phyloP scores from a whole-genome alignment of 768 basidiomycete genomes.

The Harrya chromipes region DNA sequence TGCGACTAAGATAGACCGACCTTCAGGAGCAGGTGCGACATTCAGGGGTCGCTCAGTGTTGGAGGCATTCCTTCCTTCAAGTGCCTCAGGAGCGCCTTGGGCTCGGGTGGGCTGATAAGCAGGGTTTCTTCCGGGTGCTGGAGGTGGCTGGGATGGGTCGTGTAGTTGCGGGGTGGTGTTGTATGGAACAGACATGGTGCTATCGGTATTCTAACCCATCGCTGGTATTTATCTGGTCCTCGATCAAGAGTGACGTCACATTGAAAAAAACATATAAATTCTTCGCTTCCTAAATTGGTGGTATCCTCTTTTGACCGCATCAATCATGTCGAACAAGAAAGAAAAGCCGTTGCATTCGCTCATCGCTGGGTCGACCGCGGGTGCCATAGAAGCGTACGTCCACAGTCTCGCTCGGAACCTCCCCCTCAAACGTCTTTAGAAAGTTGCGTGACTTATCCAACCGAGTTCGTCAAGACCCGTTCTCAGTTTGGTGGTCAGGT shows the following conservation, averaged over 20 bases:
- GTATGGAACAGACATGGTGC: conserved; percentile 24
- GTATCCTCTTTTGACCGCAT: neutral
- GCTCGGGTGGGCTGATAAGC: no score
- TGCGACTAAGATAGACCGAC: conserved; percentile 11
- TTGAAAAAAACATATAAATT: no score
- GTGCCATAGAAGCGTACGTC: conserved; percentile 87
- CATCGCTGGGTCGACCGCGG: conserved; percentile 88
- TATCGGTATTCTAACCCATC: neutral
- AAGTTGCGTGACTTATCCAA: conserved; percentile 84
- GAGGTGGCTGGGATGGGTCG: conserved; percentile 46
- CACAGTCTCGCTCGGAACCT: neutral
- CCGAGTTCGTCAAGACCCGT: conserved; percentile 91
- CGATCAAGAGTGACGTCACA: conserved; percentile 15
- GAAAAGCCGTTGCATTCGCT: conserved; percentile 87
- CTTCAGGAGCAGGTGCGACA: conserved; percentile 36
- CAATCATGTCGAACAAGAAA: conserved; percentile 48
- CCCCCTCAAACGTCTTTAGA: conserved; percentile 36
- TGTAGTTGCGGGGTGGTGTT: conserved; percentile 43
- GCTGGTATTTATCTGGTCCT: conserved; percentile 13
- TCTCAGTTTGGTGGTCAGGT: conserved; percentile 88
- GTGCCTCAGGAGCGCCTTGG: neutral
- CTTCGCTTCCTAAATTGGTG: conserved; percentile 6
- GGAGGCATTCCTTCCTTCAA: conserved; percentile 26
- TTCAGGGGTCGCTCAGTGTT: conserved; percentile 35
- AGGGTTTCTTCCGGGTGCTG: conserved; percentile 21